Percentiles rank a stretch among this genome's conserved stretches.
Conservation (phyloP, 1,284 basidiomycete species). For the Takashimella tepidaria region DNA sequence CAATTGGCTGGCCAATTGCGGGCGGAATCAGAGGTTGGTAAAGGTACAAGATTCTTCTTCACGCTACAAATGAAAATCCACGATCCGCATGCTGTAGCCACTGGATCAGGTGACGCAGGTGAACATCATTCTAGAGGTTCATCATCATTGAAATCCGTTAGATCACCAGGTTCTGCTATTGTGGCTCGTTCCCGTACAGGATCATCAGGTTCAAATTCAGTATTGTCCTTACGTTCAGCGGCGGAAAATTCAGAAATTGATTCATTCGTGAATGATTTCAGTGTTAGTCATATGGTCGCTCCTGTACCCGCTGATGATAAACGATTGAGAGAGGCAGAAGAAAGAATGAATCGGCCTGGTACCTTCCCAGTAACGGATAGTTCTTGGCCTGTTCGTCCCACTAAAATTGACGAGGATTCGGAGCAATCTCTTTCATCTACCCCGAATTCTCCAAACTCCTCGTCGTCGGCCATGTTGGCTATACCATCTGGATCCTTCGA, state of each 20-base stretch:
- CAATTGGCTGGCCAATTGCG: constrained; percentile 74
- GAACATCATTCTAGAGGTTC: constrained; percentile 6
- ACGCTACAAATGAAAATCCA: constrained; percentile 33
- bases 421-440: not conserved
- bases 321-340: constrained; percentile 28
- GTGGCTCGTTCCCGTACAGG: constrained; percentile 4
- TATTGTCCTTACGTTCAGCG: constrained; percentile 18
- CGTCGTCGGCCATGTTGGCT: not conserved
- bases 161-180: not conserved
- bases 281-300: constrained; percentile 36
- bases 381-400: constrained; percentile 44
- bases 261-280: constrained; percentile 61
- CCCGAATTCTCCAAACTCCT: not conserved
- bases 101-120: not conserved
- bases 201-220: constrained; percentile 16
- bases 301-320: constrained; percentile 44
- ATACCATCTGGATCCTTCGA: not conserved
- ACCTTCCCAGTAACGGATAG: constrained; percentile 46
- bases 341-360: constrained; percentile 36
- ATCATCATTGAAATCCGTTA: constrained; percentile 3
- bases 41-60: constrained; percentile 63
- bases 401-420: constrained; percentile 35
- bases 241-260: constrained; percentile 55
- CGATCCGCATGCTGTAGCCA: constrained; percentile 2
- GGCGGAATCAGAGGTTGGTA: constrained; percentile 64